A percentile compares a stretch with the other conserved stretches of the same genome.
These are phyloP conservation scores for Corchorus olitorius DNA, from an alignment of 345 rosid species.

Conservation along the genomic window DNA sequence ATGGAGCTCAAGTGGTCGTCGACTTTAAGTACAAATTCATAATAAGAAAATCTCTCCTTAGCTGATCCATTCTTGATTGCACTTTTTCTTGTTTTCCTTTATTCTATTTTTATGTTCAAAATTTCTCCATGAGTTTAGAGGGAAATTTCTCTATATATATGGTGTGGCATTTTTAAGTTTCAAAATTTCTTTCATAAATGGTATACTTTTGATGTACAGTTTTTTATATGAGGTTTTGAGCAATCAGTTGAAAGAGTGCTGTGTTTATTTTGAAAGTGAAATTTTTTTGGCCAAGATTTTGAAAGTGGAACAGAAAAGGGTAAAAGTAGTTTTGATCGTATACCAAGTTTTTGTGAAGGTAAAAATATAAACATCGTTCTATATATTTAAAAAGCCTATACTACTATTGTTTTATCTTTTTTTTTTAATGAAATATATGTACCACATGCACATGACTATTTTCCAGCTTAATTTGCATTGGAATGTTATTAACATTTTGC, in stretches of 20 bases:
- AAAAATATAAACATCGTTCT: not conserved
- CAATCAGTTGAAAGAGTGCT: constrained; percentile 7
- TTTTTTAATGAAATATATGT: not conserved
- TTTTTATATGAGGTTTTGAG: not conserved
- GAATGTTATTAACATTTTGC: too few relatives aligned
- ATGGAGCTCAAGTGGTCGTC: constrained; percentile 66
- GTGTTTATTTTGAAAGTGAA: too few relatives aligned
- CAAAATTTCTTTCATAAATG: not conserved
- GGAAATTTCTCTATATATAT: too few relatives aligned
- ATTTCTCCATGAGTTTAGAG: not conserved
- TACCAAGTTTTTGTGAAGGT: not conserved
- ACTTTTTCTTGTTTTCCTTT: constrained; percentile 38
- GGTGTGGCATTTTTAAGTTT: not conserved
- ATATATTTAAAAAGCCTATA: not conserved
- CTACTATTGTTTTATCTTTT: not conserved
- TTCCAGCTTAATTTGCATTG: too few relatives aligned
- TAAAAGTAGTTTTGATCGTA: constrained; percentile 10
- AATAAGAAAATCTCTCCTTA: constrained; percentile 40
- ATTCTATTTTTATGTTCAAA: constrained; percentile 26
- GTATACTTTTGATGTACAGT: constrained; percentile 21
- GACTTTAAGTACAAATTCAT: constrained; percentile 33
- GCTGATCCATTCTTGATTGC: constrained; percentile 59
- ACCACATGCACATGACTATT: not conserved
- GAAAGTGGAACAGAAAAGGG: not conserved
- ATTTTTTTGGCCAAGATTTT: too few relatives aligned